These are phyloP conservation scores for Westerdykella ornata DNA, from an alignment of 2,329 filamentous ascomycete species.

Conservation along the genomic window DNA sequence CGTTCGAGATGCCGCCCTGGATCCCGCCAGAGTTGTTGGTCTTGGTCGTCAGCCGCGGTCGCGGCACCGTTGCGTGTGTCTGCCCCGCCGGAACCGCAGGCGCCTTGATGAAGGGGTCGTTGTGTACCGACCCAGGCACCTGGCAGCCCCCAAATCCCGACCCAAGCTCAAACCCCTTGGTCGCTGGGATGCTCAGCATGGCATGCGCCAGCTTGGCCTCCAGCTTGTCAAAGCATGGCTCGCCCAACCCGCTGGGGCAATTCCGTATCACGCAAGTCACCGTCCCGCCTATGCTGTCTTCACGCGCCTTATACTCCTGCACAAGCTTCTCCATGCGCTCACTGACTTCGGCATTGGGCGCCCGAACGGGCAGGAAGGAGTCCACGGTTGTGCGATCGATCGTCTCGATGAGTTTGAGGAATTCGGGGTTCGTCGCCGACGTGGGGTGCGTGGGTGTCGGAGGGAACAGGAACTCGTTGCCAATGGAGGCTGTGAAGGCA, in stretches of 20 bases:
- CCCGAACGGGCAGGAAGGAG: slow-evolving; percentile 75
- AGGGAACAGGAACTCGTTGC: slow-evolving; percentile 69
- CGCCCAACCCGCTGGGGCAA: slow-evolving; percentile 75
- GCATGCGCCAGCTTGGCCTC: slow-evolving; percentile 87
- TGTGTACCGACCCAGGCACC: slow-evolving; percentile 82
- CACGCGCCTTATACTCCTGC: slow-evolving; percentile 65
- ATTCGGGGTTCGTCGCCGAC: slow-evolving; percentile 68
- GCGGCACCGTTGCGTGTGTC: slow-evolving; percentile 30
- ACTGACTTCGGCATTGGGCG: slow-evolving; percentile 61
- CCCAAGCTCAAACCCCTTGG: slow-evolving; percentile 92
- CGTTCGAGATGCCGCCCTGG: slow-evolving; percentile 92
- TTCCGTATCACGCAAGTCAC: slow-evolving; percentile 92
- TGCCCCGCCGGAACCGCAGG: slow-evolving; percentile 43
- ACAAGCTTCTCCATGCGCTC: slow-evolving; percentile 73
- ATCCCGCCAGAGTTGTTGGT: slow-evolving; percentile 95
- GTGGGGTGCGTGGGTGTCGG: slow-evolving; percentile 59
- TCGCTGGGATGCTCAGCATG: slow-evolving; percentile 91
- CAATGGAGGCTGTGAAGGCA: slow-evolving; percentile 81
- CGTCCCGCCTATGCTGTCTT: slow-evolving; percentile 90
- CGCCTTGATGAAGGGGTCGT: slow-evolving; percentile 72
- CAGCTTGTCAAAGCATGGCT: slow-evolving; percentile 92
- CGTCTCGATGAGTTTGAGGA: slow-evolving; percentile 64
- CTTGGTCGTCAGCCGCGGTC: slow-evolving; percentile 68
- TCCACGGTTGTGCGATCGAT: slow-evolving; percentile 75
- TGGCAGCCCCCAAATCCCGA: slow-evolving; percentile 85